Percentiles rank a stretch among this genome's conserved stretches.
phyloP scores from a whole-genome alignment of 1,139 yeast genomes.

The Lodderomyces pseudojiufengensis region DNA sequence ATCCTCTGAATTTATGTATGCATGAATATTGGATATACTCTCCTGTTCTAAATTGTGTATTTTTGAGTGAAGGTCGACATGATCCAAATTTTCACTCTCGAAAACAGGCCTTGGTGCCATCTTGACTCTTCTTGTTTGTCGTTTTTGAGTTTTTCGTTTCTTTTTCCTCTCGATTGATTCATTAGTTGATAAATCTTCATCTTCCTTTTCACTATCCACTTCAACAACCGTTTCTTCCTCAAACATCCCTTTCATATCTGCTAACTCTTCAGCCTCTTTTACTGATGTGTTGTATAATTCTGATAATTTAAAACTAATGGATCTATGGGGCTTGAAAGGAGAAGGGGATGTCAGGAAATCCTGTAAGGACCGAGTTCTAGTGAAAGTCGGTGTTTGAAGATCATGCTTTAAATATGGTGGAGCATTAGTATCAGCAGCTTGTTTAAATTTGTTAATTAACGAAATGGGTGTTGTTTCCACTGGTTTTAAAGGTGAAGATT shows the following conservation, averaged over 20 bases:
- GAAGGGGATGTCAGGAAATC: constrained; percentile 43
- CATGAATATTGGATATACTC: constrained; percentile 18
- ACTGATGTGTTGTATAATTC: constrained; percentile 38
- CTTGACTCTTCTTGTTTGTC: constrained; percentile 60
- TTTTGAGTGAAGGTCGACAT: constrained; percentile 40
- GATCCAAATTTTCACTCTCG: constrained; percentile 24
- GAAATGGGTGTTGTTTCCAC: neutral
- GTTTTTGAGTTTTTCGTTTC: constrained; percentile 50
- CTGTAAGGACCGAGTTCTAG: constrained; percentile 2
- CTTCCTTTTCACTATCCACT: constrained; percentile 15
- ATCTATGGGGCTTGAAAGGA: constrained; percentile 39
- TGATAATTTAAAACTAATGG: constrained; percentile 31
- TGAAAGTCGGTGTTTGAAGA: constrained; percentile 11
- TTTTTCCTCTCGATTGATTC: constrained; percentile 15
- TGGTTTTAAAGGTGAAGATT: constrained; percentile 8
- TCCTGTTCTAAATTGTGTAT: constrained; percentile 29
- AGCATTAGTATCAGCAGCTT: constrained; percentile 18
- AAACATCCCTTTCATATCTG: constrained; percentile 16
- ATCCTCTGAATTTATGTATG: constrained; percentile 22
- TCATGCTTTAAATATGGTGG: constrained; percentile 28
- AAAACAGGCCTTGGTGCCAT: constrained; percentile 40
- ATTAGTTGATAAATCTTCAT: constrained; percentile 10
- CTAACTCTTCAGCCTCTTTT: constrained; percentile 12
- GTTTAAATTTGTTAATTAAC: constrained; percentile 2
- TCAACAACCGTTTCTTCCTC: constrained; percentile 13